Base-by-base conservation (phyloP, 257 asterid genomes). In the Ballota nigra region DNA sequence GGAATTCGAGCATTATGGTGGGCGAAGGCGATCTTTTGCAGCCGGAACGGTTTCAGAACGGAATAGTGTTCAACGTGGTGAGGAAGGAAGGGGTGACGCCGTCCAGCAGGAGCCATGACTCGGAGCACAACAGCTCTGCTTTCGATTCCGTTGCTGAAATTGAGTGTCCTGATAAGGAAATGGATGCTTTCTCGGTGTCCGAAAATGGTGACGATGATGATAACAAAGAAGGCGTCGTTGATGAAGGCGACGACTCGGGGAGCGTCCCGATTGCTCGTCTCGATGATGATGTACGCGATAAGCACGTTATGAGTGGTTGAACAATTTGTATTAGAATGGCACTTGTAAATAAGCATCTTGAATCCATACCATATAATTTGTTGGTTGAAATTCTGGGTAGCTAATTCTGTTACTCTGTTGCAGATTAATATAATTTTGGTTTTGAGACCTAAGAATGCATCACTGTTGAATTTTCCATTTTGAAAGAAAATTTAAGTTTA, bases 21-120 rank as follows among this genome's bases (percentile, higher is more conserved):
- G 70, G 81, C 0, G 97, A 94, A 77, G 99, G 99, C 12, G 97
- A 91, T 49, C 80, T 91, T 1, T 70, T 94, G 75, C 99, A 91
- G 82, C 85, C 97, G 0, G 97, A 88, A n/a, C 79, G 92, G 66
- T 78, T 84, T n/a, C 84, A 74, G 34, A 86, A 89, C 11, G 97
- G 99, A 13, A 94, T 94, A 75, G 87, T 91, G 52, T 88, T 94
- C 67, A 94, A 88, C 18, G 88, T 94, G 24, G 97, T 94, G 62
- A 89, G 84, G 81, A 91, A 81, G 72, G 97, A 86, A 18, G 88
- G 41, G 33, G 23, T 93, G 81, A 82, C 97, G 4, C 91, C 98
- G 0, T 78, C 96, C 29, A 82, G 43, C 57, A 62, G 86, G 83
- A 85, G 93, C 73, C 83, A 31, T 1, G 97, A 87, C 55, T 88